phyloP scores from a whole-genome alignment of 1,284 basidiomycete species.

The Marasmius fiardii region DNA sequence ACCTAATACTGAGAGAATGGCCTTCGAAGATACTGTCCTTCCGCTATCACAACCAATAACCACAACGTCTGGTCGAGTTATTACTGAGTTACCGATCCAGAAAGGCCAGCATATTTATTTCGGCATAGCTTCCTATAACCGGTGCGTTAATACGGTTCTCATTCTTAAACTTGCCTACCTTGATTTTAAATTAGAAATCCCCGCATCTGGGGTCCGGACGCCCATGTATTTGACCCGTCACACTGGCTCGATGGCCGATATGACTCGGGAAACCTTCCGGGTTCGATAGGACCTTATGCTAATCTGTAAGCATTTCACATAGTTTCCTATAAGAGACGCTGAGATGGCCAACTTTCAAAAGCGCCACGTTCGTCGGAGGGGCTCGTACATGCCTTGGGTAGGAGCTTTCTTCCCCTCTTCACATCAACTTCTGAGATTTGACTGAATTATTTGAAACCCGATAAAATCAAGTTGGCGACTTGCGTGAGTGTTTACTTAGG shows the following conservation, averaged over 20 bases:
- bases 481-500: no score
- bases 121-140: constrained; percentile 7
- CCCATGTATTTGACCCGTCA: constrained; percentile 10
- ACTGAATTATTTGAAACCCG: no score
- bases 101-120: constrained; percentile 8
- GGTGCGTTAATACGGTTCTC: neutral
- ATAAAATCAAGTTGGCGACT: no score
- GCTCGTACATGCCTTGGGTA: no score
- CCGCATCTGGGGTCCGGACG: constrained; percentile 8
- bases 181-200: neutral
- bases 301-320: constrained; percentile 5
- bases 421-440: no score
- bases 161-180: neutral
- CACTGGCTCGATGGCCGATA: constrained; percentile 6
- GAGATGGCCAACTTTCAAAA: no score
- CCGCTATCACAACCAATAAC: constrained; percentile 11
- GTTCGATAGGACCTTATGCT: constrained; percentile 5
- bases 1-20: constrained; percentile 10
- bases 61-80: constrained; percentile 1
- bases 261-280: neutral
- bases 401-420: no score
- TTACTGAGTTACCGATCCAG: neutral
- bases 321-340: no score
- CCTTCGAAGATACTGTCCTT: constrained; percentile 7
- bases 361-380: no score